Evolutionary conservation across 192 early-diverging fungal genomes (phyloP).

Genomic region (Pilaira anomala): DNA sequence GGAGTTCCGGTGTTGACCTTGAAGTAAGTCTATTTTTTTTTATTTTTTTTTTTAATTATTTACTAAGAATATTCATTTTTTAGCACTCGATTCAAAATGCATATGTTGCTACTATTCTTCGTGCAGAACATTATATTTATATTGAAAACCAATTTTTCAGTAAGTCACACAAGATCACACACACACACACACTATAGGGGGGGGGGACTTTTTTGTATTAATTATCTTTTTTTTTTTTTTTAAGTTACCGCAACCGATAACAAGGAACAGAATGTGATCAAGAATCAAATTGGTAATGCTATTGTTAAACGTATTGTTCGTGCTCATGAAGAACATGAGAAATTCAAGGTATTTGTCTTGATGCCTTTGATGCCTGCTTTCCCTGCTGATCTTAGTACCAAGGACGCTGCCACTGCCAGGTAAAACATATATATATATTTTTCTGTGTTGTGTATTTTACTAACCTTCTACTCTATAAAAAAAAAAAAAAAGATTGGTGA

Average conservation of each 20-base stretch:
- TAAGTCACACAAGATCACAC: constrained; percentile 32
- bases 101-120: constrained; percentile 66
- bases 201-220: too few species aligned
- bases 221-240: background rate
- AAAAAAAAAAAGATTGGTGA: constrained; percentile 49
- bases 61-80: background rate
- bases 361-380: constrained; percentile 91
- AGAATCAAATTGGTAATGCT: constrained; percentile 81
- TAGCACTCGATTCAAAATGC: constrained; percentile 77
- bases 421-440: constrained; percentile 14
- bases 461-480: background rate
- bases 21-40: constrained; percentile 39
- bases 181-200: background rate
- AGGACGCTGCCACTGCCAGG: constrained; percentile 71
- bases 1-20: constrained; percentile 61
- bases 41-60: background rate
- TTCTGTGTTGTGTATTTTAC: background rate
- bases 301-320: constrained; percentile 73
- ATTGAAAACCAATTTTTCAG: constrained; percentile 94
- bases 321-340: constrained; percentile 62
- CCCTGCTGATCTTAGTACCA: constrained; percentile 73
- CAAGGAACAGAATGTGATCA: constrained; percentile 53
- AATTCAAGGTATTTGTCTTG: constrained; percentile 76
- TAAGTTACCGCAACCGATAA: constrained; percentile 50
- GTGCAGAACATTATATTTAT: constrained; percentile 79